Evolutionary conservation across 257 asterid species (phyloP).

Genomic region (Penstemon barbatus): DNA sequence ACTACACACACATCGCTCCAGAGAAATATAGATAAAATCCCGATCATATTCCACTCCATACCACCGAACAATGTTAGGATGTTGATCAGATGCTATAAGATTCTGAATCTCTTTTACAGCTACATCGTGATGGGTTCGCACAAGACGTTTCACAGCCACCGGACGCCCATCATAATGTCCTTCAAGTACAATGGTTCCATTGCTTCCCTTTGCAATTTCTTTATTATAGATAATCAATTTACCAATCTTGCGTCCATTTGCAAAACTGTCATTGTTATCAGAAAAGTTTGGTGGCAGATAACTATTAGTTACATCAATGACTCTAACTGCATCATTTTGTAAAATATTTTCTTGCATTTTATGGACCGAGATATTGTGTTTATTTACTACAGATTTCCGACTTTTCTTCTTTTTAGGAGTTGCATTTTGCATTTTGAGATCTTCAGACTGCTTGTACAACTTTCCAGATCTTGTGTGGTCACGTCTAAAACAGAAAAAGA

Average conservation of each 20-base stretch:
- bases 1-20: slow-evolving; percentile 81
- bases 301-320: slow-evolving; percentile 25
- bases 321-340: slow-evolving; percentile 19
- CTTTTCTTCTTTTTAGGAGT: slow-evolving; percentile 59
- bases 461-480: slow-evolving; percentile 25
- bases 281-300: slow-evolving; percentile 31
- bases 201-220: slow-evolving; percentile 90
- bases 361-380: slow-evolving; percentile 31
- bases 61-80: slow-evolving; percentile 87
- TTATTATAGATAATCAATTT: slow-evolving; percentile 53
- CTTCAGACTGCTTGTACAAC: slow-evolving; percentile 35
- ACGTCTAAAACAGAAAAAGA: slow-evolving; percentile 31
- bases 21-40: slow-evolving; percentile 76
- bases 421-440: slow-evolving; percentile 38
- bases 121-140: slow-evolving; percentile 76
- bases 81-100: slow-evolving; percentile 91
- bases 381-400: slow-evolving; percentile 51
- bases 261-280: slow-evolving; percentile 24
- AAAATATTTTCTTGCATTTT: slow-evolving; percentile 30
- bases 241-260: slow-evolving; percentile 68
- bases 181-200: slow-evolving; percentile 84
- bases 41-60: slow-evolving; percentile 82
- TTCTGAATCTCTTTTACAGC: slow-evolving; percentile 85
- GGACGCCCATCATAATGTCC: slow-evolving; percentile 84
- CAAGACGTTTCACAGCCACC: slow-evolving; percentile 91